Evolutionary conservation across 179 eudicot species (phyloP).

Genomic region (Carnegiea gigantea): DNA sequence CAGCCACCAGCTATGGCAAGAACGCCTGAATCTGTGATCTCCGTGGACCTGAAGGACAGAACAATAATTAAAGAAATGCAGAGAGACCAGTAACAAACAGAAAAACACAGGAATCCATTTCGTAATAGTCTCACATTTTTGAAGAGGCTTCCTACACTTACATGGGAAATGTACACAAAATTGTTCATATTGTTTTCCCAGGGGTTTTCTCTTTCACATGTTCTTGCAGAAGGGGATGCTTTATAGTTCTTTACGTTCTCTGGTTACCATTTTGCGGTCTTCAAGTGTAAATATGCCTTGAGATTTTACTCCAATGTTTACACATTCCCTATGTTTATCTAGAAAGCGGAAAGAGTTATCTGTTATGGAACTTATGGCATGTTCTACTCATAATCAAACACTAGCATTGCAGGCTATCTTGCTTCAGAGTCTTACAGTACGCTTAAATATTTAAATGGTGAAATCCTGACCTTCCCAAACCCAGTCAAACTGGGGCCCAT

Average conservation of each 20-base stretch:
- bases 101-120: background rate
- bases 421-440: too few species aligned
- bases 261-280: background rate
- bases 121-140: background rate
- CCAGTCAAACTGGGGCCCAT: background rate
- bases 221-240: background rate
- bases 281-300: too few species aligned
- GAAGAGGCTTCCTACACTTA: background rate
- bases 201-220: background rate
- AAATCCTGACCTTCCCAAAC: background rate
- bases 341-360: background rate
- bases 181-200: background rate
- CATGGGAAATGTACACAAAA: too few species aligned
- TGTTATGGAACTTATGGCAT: background rate
- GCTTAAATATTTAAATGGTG: background rate
- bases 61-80: background rate
- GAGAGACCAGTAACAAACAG: background rate
- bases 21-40: constrained; percentile 69
- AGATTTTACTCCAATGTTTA: background rate
- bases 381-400: too few species aligned
- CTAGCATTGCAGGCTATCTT: too few species aligned
- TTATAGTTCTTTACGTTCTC: background rate
- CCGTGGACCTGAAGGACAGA: constrained; percentile 40
- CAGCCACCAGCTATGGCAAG: constrained; percentile 74
- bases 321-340: background rate